These are phyloP conservation scores for Globisporangium alternatum DNA, from an alignment of 352 stramenopile species.

Conservation along the genomic window DNA sequence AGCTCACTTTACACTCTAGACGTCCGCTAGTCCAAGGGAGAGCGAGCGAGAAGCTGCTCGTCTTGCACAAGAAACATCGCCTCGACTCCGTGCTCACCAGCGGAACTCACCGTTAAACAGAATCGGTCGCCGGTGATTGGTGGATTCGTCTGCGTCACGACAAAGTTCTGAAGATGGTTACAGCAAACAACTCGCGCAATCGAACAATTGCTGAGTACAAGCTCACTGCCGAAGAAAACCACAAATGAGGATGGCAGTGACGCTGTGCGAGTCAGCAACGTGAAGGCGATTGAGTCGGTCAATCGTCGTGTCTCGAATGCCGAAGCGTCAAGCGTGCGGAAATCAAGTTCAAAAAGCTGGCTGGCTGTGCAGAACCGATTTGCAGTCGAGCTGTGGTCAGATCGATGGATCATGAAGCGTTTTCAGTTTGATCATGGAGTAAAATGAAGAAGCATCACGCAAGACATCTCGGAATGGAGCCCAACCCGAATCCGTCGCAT, in stretches of 20 bases:
- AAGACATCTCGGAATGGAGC: background rate
- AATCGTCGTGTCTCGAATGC: background rate
- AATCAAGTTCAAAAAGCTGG: background rate
- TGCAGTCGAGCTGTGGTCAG: background rate
- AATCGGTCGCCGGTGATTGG: background rate
- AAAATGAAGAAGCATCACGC: background rate
- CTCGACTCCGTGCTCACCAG: background rate
- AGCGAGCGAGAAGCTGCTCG: background rate
- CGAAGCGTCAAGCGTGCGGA: background rate
- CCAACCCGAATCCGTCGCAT: background rate
- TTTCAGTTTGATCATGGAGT: too few species aligned
- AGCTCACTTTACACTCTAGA: background rate
- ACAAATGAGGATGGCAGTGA: background rate
- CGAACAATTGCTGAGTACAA: background rate
- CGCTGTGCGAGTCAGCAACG: constrained; percentile 2
- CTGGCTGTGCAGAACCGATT: background rate
- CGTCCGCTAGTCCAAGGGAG: background rate
- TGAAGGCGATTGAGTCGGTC: background rate
- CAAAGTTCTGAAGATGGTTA: background rate
- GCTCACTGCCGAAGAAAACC: background rate
- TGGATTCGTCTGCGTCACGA: background rate
- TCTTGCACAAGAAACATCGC: background rate
- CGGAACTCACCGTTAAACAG: background rate
- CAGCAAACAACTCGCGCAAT: background rate
- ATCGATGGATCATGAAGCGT: background rate